Base-by-base conservation (phyloP, 106 monocot genomes). In the Dendrobium huoshanense region DNA sequence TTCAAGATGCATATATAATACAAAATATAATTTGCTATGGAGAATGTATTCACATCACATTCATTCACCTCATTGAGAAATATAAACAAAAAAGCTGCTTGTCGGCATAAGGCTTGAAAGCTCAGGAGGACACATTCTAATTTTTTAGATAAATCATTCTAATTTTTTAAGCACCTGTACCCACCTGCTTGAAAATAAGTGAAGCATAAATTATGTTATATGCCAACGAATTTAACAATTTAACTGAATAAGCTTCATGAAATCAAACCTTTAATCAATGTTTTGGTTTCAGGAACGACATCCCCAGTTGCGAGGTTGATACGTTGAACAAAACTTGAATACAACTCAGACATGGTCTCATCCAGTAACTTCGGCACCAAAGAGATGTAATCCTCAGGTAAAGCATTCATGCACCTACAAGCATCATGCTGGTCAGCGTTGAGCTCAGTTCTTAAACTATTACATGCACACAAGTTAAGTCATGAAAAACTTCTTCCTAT, bases 261-360 rank as follows among this genome's bases (percentile, higher is more conserved):
- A 10, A 44, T 27, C 37, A 51, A 82, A 98, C 99, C 99, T 99
- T 99, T 99, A 49, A 83, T 82, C 75, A 99, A 81, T 45, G 88
- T 78, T 85, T 75, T 95, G 78, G 99, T 99, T 86, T 99, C 99
- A 88, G 95, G 90, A 85, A 93, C 87, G 81, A 93, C 99, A 75
- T 95, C 95, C 55, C 95, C 95, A 78, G 95, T 99, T 67, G 99
- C 99, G 86, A 95, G 80, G 75, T 99, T 99, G 59, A 99, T 77
- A 68, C 91, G 90, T 75, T 89, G 89, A 75, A 90, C 83, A 93
- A 99, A 99, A 79, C 77, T 87, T 80, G 95, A 56, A 76, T 61
- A 51, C 47, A 99, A 54, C 67, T 87, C 90, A 68, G 86, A 80
- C 90, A 95, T 93, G 78, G 93, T 87, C 72, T 99, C 99, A 37